A percentile compares a stretch with the other conserved stretches of the same genome.
These are phyloP conservation scores for Monocercomonoides exilis DNA, from an alignment of 78 protist genomes.

Conservation along the genomic window DNA sequence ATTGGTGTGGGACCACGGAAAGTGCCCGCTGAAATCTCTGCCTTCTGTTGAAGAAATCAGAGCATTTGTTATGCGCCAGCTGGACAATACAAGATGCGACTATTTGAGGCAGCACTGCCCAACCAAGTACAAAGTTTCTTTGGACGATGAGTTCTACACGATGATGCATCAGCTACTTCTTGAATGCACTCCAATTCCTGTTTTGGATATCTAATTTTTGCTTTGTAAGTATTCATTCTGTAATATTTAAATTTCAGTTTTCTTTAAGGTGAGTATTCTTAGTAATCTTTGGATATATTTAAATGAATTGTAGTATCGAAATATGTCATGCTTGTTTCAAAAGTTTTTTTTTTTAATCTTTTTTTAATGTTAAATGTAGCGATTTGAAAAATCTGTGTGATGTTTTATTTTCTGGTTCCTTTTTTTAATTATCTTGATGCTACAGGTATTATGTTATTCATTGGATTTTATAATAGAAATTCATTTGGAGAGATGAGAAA, in stretches of 20 bases:
- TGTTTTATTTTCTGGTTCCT: no score
- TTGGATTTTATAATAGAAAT: no score
- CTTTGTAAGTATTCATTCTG: background rate
- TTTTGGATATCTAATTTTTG: background rate
- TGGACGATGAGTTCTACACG: background rate
- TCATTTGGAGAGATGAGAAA: no score
- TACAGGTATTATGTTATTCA: no score
- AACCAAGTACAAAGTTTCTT: conserved; percentile 51
- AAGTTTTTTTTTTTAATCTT: no score
- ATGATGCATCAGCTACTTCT: background rate
- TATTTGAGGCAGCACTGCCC: conserved; percentile 51
- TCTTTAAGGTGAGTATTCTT: no score
- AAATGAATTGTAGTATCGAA: no score
- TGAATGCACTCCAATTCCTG: background rate
- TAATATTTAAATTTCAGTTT: background rate
- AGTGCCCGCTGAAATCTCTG: background rate
- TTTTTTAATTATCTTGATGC: no score
- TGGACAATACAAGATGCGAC: conserved; percentile 46
- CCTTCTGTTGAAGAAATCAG: conserved; percentile 27
- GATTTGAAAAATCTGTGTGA: no score
- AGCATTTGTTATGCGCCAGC: conserved; percentile 32
- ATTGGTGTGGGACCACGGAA: conserved; percentile 33
- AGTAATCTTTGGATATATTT: no score
- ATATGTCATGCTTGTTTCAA: no score
- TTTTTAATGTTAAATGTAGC: no score